Percentiles rank a stretch among this genome's conserved stretches.
Conservation (phyloP, 768 basidiomycete species). For the Leccinum rimulosum region DNA sequence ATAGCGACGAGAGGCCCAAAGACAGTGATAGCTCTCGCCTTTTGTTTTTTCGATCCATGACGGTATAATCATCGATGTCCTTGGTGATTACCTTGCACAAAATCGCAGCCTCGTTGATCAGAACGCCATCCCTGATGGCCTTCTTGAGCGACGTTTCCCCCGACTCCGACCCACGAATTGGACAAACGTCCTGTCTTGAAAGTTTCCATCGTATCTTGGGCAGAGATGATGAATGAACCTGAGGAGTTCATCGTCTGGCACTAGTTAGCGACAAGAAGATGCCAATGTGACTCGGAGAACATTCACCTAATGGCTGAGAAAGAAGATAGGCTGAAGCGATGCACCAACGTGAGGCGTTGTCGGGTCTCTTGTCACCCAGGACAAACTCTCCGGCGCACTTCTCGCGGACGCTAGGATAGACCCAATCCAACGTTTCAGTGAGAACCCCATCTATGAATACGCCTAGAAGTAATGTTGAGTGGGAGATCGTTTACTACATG, state of each 20-base stretch:
- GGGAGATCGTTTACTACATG: background rate
- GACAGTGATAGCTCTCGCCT: background rate
- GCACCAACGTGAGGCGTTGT: conserved; percentile 52
- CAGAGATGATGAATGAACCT: conserved; percentile 79
- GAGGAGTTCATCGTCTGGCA: conserved; percentile 63
- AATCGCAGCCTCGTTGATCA: conserved; percentile 38
- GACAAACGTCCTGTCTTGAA: conserved; percentile 67
- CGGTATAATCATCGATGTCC: conserved; percentile 9
- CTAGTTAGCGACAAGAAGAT: conserved; percentile 13
- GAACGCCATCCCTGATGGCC: conserved; percentile 40
- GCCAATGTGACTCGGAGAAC: background rate
- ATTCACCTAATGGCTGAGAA: conserved; percentile 53
- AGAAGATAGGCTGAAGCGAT: conserved; percentile 64
- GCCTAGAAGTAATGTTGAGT: conserved; percentile 39
- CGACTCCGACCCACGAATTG: conserved; percentile 49
- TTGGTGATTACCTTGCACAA: conserved; percentile 39
- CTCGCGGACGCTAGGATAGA: conserved; percentile 51
- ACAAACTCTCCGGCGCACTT: conserved; percentile 40
- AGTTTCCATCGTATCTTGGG: conserved; percentile 71
- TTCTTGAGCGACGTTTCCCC: conserved; percentile 38
- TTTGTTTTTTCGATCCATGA: background rate
- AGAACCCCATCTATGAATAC: conserved; percentile 73
- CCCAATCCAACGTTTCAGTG: conserved; percentile 60
- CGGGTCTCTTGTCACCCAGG: conserved; percentile 52
- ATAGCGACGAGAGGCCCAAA: conserved; percentile 59